A percentile compares a stretch with the other conserved stretches of the same genome.
Evolutionary conservation across 306 rosid genomes (phyloP).

Genomic region (Ormosia emarginata): DNA sequence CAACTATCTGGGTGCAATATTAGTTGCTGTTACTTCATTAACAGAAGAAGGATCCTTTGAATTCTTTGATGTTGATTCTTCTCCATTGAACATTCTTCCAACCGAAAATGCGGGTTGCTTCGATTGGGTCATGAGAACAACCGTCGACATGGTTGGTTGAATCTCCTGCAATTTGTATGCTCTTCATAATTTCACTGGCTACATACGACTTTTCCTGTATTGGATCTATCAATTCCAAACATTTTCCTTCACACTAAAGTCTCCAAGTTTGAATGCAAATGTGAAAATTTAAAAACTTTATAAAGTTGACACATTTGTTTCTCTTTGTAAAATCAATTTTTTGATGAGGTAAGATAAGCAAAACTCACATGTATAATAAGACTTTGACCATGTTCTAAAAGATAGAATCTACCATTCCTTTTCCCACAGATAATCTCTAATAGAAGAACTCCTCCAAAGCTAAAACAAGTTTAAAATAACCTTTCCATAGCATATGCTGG

Average conservation of each 20-base stretch:
- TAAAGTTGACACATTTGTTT: background rate
- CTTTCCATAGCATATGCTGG: slow-evolving; percentile 19
- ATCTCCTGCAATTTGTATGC: background rate
- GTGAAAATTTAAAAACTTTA: background rate
- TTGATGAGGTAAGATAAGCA: background rate
- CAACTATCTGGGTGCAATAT: no score
- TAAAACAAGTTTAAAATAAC: slow-evolving; percentile 26
- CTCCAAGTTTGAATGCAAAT: slow-evolving; percentile 32
- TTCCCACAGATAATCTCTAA: slow-evolving; percentile 31
- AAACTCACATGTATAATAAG: slow-evolving; percentile 19
- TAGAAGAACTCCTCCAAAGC: slow-evolving; percentile 37
- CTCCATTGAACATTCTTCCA: no score
- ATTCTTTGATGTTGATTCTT: no score
- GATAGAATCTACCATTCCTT: slow-evolving; percentile 14
- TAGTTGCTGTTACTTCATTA: no score
- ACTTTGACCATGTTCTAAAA: slow-evolving; percentile 9
- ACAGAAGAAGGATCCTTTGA: no score
- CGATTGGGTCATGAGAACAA: no score
- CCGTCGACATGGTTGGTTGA: background rate
- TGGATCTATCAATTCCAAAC: slow-evolving; percentile 29
- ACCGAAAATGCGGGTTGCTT: no score
- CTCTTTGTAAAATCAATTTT: background rate
- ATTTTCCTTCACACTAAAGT: slow-evolving; percentile 29
- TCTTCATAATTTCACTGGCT: slow-evolving; percentile 6
- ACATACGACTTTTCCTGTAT: background rate